Conservation (phyloP, 2,329 filamentous ascomycete genomes). For the Coniochaeta sp. region DNA sequence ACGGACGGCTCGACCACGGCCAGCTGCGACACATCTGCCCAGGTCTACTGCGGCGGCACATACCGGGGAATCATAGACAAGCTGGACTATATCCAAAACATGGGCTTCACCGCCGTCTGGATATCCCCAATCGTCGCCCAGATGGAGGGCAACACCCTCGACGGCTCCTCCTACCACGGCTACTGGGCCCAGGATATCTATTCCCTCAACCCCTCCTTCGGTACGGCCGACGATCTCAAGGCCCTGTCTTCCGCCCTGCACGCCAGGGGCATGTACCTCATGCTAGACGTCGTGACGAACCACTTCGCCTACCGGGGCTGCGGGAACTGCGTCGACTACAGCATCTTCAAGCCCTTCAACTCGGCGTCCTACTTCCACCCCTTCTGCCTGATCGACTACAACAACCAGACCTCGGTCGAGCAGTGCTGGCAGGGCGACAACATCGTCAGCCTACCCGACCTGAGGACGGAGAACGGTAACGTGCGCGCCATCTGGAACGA, state of each 20-base stretch:
- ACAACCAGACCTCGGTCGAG: slow-evolving; percentile 30
- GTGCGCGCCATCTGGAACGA: slow-evolving; percentile 16
- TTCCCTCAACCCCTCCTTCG: slow-evolving; percentile 40
- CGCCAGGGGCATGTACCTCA: slow-evolving; percentile 36
- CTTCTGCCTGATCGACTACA: slow-evolving; percentile 46
- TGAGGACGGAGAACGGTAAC: slow-evolving; percentile 34
- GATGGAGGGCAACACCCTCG: slow-evolving; percentile 25
- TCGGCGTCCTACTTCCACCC: slow-evolving; percentile 46
- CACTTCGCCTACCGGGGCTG: slow-evolving; percentile 47
- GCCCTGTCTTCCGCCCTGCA: slow-evolving; percentile 45
- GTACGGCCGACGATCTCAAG: slow-evolving; percentile 40
- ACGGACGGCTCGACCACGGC: slow-evolving; percentile 28
- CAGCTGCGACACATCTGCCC: slow-evolving; percentile 19
- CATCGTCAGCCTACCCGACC: slow-evolving; percentile 40
- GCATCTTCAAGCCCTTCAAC: slow-evolving; percentile 47
- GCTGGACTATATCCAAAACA: slow-evolving; percentile 40
- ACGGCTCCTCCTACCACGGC: slow-evolving; percentile 35
- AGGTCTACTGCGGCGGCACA: slow-evolving; percentile 39
- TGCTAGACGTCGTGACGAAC: slow-evolving; percentile 54
- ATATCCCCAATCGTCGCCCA: slow-evolving; percentile 38
- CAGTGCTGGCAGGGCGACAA: slow-evolving; percentile 43
- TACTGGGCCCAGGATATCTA: slow-evolving; percentile 48
- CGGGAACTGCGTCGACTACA: slow-evolving; percentile 43
- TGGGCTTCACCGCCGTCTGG: slow-evolving; percentile 35
- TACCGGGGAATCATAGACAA: slow-evolving; percentile 38